Percentiles rank a stretch among this genome's conserved stretches.
Conservation (phyloP, 2,329 filamentous ascomycete species). For the Verticillium nubilum region DNA sequence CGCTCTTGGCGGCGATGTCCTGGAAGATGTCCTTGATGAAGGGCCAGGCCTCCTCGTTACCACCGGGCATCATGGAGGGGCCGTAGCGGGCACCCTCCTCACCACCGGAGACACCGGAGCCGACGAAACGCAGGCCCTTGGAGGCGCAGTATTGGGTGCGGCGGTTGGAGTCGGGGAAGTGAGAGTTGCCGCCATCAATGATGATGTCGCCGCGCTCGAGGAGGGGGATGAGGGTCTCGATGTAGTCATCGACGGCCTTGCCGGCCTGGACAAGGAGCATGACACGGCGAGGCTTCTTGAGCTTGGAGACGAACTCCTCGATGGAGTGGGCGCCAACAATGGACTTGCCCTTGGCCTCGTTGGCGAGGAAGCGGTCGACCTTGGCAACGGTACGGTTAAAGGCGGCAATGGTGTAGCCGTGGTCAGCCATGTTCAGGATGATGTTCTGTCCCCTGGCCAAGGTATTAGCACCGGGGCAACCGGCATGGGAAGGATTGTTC, state of each 20-base stretch:
- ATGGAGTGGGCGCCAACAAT: conserved; percentile 90
- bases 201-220: conserved; percentile 90
- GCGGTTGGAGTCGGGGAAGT: conserved; percentile 98
- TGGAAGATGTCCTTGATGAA: conserved; percentile 99
- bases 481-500: conserved; percentile 1
- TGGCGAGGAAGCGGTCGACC: conserved; percentile 89
- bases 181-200: conserved; percentile 98
- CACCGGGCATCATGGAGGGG: conserved; percentile 97
- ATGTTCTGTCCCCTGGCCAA: conserved; percentile 68
- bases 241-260: conserved; percentile 97
- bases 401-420: conserved; percentile 93
- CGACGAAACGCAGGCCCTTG: conserved; percentile 95
- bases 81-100: conserved; percentile 98
- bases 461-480: conserved; percentile 10
- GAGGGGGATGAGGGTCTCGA: conserved; percentile 84
- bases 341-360: conserved; percentile 93
- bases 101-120: conserved; percentile 95
- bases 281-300: conserved; percentile 93
- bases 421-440: conserved; percentile 84
- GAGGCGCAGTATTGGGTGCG: conserved; percentile 78
- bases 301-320: conserved; percentile 92
- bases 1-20: conserved; percentile 94
- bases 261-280: conserved; percentile 99
- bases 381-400: conserved; percentile 99
- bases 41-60: conserved; percentile 96